phyloP scores from a whole-genome alignment of 1,284 basidiomycete species.

The Termitomyces sp. region DNA sequence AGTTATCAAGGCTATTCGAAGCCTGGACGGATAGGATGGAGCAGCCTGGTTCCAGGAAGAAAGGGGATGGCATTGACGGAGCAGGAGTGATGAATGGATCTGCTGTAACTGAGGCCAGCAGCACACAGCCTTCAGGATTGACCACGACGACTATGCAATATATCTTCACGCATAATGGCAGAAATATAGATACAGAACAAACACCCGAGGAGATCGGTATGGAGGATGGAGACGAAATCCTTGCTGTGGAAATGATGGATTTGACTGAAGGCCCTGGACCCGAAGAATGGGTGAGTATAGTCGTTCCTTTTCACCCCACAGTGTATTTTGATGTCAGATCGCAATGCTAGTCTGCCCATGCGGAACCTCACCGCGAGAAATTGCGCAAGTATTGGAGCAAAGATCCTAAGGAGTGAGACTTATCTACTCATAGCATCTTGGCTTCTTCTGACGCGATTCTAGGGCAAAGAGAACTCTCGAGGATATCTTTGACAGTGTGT shows the following conservation, averaged over 20 bases:
- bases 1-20: constrained; percentile 71
- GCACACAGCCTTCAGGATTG: constrained; percentile 22
- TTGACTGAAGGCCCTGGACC: constrained; percentile 61
- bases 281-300: constrained; percentile 54
- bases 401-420: constrained; percentile 62
- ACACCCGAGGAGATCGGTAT: constrained; percentile 81
- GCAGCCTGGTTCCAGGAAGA: constrained; percentile 34
- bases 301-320: background rate
- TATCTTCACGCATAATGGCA: constrained; percentile 75
- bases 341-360: constrained; percentile 49
- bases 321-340: background rate
- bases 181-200: constrained; percentile 66
- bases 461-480: constrained; percentile 71
- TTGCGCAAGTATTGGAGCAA: constrained; percentile 75
- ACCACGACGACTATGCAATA: constrained; percentile 53
- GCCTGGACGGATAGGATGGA: constrained; percentile 88
- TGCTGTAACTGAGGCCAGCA: constrained; percentile 37
- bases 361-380: constrained; percentile 56
- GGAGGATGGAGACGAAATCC: constrained; percentile 79
- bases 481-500: constrained; percentile 79
- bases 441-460: constrained; percentile 7
- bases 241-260: constrained; percentile 83
- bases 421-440: constrained; percentile 8
- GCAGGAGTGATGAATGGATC: constrained; percentile 38
- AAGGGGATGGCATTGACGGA: constrained; percentile 25